Conservation (phyloP, 352 stramenopile species). For the Phytophthora multivora region DNA sequence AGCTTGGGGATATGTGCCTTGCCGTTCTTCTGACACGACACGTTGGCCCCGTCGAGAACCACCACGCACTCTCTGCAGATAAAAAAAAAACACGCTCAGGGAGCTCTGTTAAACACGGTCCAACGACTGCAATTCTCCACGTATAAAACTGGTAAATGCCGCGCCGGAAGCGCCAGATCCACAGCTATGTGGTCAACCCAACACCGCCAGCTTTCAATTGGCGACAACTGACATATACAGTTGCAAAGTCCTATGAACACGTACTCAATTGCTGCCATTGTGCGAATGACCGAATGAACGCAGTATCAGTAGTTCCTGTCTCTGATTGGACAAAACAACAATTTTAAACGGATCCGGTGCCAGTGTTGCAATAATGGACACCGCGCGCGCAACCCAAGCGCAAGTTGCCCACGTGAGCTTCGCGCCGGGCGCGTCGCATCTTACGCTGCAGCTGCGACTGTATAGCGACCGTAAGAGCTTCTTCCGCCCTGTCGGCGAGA, state of each 20-base stretch:
- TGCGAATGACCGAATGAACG: background rate
- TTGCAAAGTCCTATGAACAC: conserved; percentile 11
- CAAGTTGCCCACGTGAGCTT: conserved; percentile 61
- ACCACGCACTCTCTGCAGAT: conserved; percentile 47
- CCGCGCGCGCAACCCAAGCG: too few relatives aligned
- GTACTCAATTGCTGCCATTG: conserved; percentile 25
- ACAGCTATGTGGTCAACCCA: background rate
- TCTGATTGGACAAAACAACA: conserved; percentile 13
- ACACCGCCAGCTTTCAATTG: background rate
- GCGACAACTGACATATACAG: background rate
- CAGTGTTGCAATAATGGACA: conserved; percentile 2
- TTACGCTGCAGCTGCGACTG: conserved; percentile 55
- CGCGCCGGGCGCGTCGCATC: conserved; percentile 45
- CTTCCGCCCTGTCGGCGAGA: conserved; percentile 43
- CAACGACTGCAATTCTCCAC: conserved; percentile 7
- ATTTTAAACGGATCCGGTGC: conserved; percentile 1
- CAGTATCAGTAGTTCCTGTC: background rate
- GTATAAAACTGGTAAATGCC: background rate
- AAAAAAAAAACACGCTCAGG: background rate
- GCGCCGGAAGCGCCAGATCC: background rate
- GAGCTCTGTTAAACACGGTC: background rate
- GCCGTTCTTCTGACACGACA: conserved; percentile 69
- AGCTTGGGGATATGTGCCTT: conserved; percentile 59
- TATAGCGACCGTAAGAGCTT: conserved; percentile 59
- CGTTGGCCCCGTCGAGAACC: conserved; percentile 80